These are phyloP conservation scores for Ogataea paraovalis DNA, from an alignment of 805 yeast species.

Conservation along the genomic window DNA sequence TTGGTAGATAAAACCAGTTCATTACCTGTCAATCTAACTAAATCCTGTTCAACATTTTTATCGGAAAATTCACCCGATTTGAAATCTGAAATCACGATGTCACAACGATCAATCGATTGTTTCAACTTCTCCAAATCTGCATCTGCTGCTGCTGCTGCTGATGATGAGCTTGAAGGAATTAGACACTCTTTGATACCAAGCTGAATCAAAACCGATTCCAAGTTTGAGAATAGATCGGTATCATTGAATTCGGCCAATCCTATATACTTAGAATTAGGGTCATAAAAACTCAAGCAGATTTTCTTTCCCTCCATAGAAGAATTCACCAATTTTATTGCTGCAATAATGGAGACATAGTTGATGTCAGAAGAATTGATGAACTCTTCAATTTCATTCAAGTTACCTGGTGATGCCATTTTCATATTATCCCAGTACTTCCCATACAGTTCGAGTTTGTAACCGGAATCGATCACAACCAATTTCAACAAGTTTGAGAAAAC, in stretches of 20 bases:
- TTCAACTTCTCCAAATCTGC: constrained; percentile 60
- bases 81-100: constrained; percentile 61
- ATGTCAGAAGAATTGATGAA: constrained; percentile 45
- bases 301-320: constrained; percentile 41
- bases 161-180: constrained; percentile 38
- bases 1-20: constrained; percentile 52
- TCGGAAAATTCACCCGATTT: constrained; percentile 54
- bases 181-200: constrained; percentile 84
- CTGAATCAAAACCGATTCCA: constrained; percentile 84
- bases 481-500: constrained; percentile 64
- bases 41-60: constrained; percentile 74
- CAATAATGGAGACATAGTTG: constrained; percentile 42
- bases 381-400: constrained; percentile 73
- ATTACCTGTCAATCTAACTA: constrained; percentile 63
- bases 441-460: constrained; percentile 78
- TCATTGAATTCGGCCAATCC: constrained; percentile 80
- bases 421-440: constrained; percentile 56
- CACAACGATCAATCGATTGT: constrained; percentile 75
- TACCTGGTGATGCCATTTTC: constrained; percentile 84
- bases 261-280: constrained; percentile 60
- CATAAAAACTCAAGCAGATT: constrained; percentile 78
- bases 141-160: constrained; percentile 34
- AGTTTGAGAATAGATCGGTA: constrained; percentile 79
- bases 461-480: constrained; percentile 63
- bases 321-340: constrained; percentile 43